Conservation (phyloP, 345 rosid genomes). For the Eucalyptus brandiana region DNA sequence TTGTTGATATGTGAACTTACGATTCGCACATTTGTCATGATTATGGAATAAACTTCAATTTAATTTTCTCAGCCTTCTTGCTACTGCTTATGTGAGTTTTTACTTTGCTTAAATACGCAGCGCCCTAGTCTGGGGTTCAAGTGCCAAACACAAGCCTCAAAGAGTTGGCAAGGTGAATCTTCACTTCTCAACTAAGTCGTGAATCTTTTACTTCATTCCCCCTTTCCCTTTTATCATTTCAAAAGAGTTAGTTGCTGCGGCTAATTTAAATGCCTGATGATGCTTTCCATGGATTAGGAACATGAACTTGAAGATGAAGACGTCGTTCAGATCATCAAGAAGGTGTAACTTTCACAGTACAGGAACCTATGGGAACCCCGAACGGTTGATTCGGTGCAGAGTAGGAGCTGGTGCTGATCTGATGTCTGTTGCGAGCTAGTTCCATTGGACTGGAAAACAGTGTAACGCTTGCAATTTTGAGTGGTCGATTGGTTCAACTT, state of each 20-base stretch:
- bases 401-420: neutral
- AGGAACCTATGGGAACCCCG: neutral
- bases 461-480: neutral
- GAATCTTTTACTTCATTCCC: neutral
- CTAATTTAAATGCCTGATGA: neutral
- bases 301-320: conserved; percentile 99
- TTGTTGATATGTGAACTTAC: neutral
- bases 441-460: neutral
- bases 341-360: conserved; percentile 29
- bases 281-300: conserved; percentile 40
- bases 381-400: neutral
- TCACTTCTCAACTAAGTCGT: conserved; percentile 3
- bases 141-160: conserved; percentile 97
- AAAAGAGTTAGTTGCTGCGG: neutral
- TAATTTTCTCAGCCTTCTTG: neutral
- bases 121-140: conserved; percentile 96
- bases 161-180: conserved; percentile 89
- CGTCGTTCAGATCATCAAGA: conserved; percentile 93
- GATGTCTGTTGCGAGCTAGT: neutral
- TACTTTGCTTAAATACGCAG: conserved; percentile 24
- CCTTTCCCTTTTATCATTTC: neutral
- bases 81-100: neutral
- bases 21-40: neutral
- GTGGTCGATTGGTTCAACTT: neutral
- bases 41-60: neutral